phyloP scores from a whole-genome alignment of 78 protist genomes.

The Planoprotostelium fungivorum region DNA sequence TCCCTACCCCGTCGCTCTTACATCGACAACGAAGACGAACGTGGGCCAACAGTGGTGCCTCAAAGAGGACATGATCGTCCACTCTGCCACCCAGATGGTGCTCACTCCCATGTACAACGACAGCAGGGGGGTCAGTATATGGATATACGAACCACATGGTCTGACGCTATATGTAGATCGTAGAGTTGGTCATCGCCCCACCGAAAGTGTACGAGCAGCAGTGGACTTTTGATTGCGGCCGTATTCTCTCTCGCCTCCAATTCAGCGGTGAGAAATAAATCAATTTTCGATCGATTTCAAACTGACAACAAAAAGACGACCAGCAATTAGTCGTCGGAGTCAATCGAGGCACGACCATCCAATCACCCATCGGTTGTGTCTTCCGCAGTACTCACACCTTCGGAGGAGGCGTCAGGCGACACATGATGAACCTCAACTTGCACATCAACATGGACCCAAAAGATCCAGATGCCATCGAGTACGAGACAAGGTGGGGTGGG shows the following conservation, averaged over 20 bases:
- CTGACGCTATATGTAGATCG: background rate
- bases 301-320: background rate
- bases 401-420: background rate
- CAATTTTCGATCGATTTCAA: background rate
- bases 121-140: background rate
- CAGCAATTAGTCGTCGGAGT: background rate
- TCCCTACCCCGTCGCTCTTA: background rate
- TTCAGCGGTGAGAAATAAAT: background rate
- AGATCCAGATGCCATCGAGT: background rate
- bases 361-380: background rate
- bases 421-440: background rate
- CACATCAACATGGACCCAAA: background rate
- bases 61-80: background rate
- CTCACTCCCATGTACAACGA: background rate
- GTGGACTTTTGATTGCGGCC: background rate
- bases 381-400: background rate
- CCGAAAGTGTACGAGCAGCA: background rate
- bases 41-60: background rate
- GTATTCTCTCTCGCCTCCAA: background rate
- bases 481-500: too few species aligned
- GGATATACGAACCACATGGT: too few species aligned
- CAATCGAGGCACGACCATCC: background rate
- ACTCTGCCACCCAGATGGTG: background rate
- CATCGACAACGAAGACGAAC: background rate
- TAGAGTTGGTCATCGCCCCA: background rate